Evolutionary conservation across 2,329 filamentous ascomycete genomes (phyloP).

Genomic region (Myriosclerotinia duriaeana): DNA sequence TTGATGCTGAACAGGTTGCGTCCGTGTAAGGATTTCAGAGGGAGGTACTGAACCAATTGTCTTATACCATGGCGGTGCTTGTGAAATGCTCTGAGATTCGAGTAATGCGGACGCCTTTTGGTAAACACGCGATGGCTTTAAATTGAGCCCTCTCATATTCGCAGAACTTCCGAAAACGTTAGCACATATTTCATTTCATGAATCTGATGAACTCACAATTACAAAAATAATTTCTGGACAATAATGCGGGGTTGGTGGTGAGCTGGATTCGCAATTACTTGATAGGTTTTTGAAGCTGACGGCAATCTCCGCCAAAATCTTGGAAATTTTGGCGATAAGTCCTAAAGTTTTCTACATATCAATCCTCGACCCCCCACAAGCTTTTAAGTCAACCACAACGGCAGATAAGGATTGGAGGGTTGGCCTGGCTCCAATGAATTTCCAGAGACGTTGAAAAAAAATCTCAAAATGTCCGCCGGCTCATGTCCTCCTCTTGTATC

Average conservation of each 20-base stretch:
- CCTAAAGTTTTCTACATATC: constrained; percentile 19
- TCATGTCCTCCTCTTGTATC: constrained; percentile 62
- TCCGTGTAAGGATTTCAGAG: constrained; percentile 56
- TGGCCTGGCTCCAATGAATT: constrained; percentile 31
- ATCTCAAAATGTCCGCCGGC: constrained; percentile 58
- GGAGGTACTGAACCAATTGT: constrained; percentile 49
- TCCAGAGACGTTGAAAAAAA: constrained; percentile 32
- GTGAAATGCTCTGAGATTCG: constrained; percentile 44
- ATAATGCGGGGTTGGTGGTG: constrained; percentile 17
- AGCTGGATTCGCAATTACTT: constrained; percentile 17
- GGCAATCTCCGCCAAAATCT: constrained; percentile 22
- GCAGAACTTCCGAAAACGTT: not conserved
- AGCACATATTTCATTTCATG: not conserved
- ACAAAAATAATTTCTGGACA: constrained; percentile 7
- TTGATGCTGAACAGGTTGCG: constrained; percentile 51
- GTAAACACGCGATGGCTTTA: constrained; percentile 49
- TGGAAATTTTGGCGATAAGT: constrained; percentile 20
- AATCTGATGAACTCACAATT: constrained; percentile 5
- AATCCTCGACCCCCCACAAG: constrained; percentile 21
- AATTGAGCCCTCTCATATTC: constrained; percentile 39
- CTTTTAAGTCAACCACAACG: constrained; percentile 17
- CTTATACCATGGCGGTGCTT: constrained; percentile 41
- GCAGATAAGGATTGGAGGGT: constrained; percentile 13
- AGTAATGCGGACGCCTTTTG: constrained; percentile 49
- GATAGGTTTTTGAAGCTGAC: constrained; percentile 17